Percentiles rank a stretch among this genome's conserved stretches.
phyloP scores from a whole-genome alignment of 805 yeast species.

The Candida schatavii region DNA sequence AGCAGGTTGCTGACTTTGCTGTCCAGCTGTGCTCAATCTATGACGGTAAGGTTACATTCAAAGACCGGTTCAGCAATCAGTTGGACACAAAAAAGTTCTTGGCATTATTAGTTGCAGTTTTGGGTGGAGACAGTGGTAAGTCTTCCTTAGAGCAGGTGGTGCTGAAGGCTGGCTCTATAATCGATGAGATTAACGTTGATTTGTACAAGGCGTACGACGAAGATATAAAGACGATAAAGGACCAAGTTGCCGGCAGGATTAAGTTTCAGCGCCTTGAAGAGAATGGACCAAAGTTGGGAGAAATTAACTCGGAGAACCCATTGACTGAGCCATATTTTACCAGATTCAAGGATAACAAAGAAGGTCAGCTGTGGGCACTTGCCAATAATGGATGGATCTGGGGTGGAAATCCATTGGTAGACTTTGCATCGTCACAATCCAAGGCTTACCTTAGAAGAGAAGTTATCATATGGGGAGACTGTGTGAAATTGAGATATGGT shows the following conservation, averaged over 20 bases:
- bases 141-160: conserved; percentile 24
- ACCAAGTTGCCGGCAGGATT: conserved; percentile 73
- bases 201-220: conserved; percentile 72
- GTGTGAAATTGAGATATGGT: conserved; percentile 91
- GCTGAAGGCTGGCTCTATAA: conserved; percentile 45
- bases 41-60: conserved; percentile 41
- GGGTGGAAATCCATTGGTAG: conserved; percentile 93
- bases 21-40: conserved; percentile 37
- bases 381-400: conserved; percentile 99
- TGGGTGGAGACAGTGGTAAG: conserved; percentile 11
- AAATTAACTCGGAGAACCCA: conserved; percentile 48
- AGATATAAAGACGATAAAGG: conserved; percentile 62
- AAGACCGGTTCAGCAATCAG: conserved; percentile 51
- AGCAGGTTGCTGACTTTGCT: conserved; percentile 49
- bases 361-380: conserved; percentile 63
- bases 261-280: conserved; percentile 72
- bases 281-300: conserved; percentile 80
- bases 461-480: conserved; percentile 96
- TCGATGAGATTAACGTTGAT: conserved; percentile 77
- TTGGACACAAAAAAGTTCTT: conserved; percentile 53
- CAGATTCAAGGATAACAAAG: conserved; percentile 46
- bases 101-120: conserved; percentile 41
- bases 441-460: conserved; percentile 86
- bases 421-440: conserved; percentile 80
- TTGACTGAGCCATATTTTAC: conserved; percentile 88